phyloP scores from a whole-genome alignment of 192 early-diverging fungal species.

The Coemansia sp. region DNA sequence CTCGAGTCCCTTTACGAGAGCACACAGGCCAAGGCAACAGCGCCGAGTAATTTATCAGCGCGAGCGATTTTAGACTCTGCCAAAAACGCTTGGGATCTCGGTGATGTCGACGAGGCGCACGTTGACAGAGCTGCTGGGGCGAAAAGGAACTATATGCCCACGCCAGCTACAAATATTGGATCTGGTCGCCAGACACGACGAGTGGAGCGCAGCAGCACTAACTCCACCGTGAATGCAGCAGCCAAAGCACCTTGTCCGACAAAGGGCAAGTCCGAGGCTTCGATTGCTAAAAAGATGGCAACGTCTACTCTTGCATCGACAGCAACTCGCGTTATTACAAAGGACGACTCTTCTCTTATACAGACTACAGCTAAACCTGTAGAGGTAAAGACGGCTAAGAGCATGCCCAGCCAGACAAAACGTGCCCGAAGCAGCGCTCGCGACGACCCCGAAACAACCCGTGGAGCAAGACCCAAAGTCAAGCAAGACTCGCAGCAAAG shows the following conservation, averaged over 20 bases:
- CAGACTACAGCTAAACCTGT: background rate
- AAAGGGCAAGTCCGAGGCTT: background rate
- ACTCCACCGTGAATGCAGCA: background rate
- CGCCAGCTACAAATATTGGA: background rate
- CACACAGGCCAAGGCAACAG: conserved; percentile 5
- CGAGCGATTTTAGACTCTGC: conserved; percentile 26
- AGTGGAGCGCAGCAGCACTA: background rate
- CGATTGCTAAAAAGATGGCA: background rate
- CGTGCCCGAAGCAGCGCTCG: background rate
- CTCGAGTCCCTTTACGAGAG: conserved; percentile 33
- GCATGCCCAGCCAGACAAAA: background rate
- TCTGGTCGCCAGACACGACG: background rate
- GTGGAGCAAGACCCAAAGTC: background rate
- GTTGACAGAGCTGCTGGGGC: background rate
- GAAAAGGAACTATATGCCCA: background rate
- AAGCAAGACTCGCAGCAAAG: background rate
- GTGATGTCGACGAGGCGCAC: background rate
- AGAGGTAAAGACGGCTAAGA: background rate
- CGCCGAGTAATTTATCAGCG: conserved; percentile 5
- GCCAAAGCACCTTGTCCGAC: background rate
- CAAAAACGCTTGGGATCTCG: conserved; percentile 38
- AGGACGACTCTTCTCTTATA: background rate
- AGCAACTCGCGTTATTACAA: background rate
- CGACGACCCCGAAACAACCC: background rate
- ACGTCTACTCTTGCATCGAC: background rate